Evolutionary conservation across 805 yeast species (phyloP).

Genomic region (Brettanomyces custersianus): DNA sequence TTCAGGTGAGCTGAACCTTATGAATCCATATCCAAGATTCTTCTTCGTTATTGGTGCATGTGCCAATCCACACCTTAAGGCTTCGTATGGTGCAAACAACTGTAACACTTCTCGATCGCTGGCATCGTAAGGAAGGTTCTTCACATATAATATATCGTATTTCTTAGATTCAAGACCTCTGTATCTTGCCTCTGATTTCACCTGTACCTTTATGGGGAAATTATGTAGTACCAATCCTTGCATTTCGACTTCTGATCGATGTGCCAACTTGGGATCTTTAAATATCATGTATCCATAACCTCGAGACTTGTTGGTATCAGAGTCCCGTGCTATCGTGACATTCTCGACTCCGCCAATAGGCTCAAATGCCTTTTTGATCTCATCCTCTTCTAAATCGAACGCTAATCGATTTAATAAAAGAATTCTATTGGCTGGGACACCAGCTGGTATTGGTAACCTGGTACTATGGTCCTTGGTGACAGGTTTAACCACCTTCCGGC

Average conservation of each 20-base stretch:
- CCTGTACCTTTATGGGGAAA: conserved; percentile 16
- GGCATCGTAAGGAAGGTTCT: conserved; percentile 19
- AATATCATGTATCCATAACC: conserved; percentile 21
- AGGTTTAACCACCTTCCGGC: no score
- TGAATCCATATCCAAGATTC: conserved; percentile 48
- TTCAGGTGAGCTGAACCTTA: conserved; percentile 40
- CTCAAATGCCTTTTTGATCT: conserved; percentile 17
- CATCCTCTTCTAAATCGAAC: conserved; percentile 15
- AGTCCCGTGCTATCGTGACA: conserved; percentile 10
- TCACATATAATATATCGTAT: conserved; percentile 20
- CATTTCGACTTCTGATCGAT: conserved; percentile 21
- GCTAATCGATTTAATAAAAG: conserved; percentile 16
- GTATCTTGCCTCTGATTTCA: conserved; percentile 10
- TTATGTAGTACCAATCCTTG: conserved; percentile 23
- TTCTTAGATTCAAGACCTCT: conserved; percentile 2
- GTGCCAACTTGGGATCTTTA: conserved; percentile 12
- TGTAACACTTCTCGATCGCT: conserved; percentile 19
- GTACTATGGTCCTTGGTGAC: no score
- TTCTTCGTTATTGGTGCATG: conserved; percentile 20
- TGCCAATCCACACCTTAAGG: conserved; percentile 20
- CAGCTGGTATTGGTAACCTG: neutral
- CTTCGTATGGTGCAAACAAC: conserved; percentile 18
- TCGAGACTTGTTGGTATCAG: conserved; percentile 10
- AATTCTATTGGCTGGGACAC: conserved; percentile 5
- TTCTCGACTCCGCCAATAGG: conserved; percentile 17